A percentile compares a stretch with the other conserved stretches of the same genome.
These are phyloP conservation scores for Magnusiomyces sp. DNA, from an alignment of 1,139 yeast genomes.

Conservation along the genomic window DNA sequence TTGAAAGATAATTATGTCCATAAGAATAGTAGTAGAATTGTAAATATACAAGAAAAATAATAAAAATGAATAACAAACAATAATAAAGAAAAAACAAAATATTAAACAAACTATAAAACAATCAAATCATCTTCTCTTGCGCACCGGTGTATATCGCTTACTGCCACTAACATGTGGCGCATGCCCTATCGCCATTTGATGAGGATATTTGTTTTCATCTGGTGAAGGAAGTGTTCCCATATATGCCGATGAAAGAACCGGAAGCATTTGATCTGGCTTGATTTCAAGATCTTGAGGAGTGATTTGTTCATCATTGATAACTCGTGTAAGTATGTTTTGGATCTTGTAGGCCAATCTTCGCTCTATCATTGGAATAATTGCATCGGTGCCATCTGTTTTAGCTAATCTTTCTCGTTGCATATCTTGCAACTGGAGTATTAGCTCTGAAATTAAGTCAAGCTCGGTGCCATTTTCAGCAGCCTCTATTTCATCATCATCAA, in stretches of 20 bases:
- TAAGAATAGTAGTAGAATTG: too few relatives aligned
- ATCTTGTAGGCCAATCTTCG: slow-evolving; percentile 42
- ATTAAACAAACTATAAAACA: background rate
- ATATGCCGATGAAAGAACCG: slow-evolving; percentile 66
- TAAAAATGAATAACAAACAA: background rate
- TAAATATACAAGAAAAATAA: background rate
- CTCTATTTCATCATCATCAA: slow-evolving; percentile 46
- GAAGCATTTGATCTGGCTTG: slow-evolving; percentile 36
- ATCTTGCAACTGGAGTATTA: slow-evolving; percentile 50
- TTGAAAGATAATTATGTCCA: too few relatives aligned
- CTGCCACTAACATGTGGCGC: slow-evolving; percentile 3
- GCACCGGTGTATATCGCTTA: background rate
- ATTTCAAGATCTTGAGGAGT: slow-evolving; percentile 24
- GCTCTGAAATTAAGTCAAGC: slow-evolving; percentile 48
- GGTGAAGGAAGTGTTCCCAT: slow-evolving; percentile 48
- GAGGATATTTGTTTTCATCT: slow-evolving; percentile 38
- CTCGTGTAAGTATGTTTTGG: slow-evolving; percentile 42
- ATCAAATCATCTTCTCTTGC: slow-evolving; percentile 1
- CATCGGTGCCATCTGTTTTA: slow-evolving; percentile 26
- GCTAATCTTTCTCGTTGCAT: slow-evolving; percentile 53
- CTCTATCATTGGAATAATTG: slow-evolving; percentile 40
- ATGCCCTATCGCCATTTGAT: slow-evolving; percentile 13
- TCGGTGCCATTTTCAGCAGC: slow-evolving; percentile 40
- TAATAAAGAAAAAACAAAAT: background rate
- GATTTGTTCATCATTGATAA: slow-evolving; percentile 28